Base-by-base conservation (phyloP, 2,329 filamentous ascomycete genomes). In the Curvularia spicifera region DNA sequence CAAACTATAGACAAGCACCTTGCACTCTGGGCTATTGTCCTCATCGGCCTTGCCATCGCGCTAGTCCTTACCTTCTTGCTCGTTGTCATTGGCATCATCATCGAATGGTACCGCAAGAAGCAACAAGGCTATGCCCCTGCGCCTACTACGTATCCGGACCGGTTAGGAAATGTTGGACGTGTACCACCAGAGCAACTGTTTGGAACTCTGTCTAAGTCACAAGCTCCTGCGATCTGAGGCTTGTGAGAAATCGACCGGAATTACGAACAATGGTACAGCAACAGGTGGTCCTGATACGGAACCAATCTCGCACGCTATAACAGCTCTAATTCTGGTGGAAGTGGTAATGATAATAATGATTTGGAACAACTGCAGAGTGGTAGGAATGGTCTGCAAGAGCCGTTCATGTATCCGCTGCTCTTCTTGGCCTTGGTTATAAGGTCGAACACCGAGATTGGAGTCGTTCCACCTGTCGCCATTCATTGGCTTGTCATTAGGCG, bases 101-200 rank as follows among this genome's bases (percentile, higher is more conserved):
- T 93, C 56, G 91, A 95, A 78, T 87, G 91, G 60, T 82, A 89
- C 60, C 86, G 91, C 68, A 89, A 92, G 79, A 89, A 85, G 80
- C 85, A 87, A 48, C 90, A 94, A 73, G 91, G 92, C 49, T 96
- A 96, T 66, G 81, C 87, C 13, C 91, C 89, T n/a, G 91, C 91
- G 35, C 88, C 89, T 4, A 89, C 88, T 18, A 85, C 71, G 31
- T 79, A 77, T 56, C 67, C 70, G 26, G 80, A 82, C 56, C 79
- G 80, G 62, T 75, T 77, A 52, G 76, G 74, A 61, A 83, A 84
- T 59, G 76, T 84, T 61, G 75, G 75, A 52, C 78, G 82, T 50
- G 75, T 85, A 43, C 83, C 82, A n/a, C 83, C 83, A 1, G 78
- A 80, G 61, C 71, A 77, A 46, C 64, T 78, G 6, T 76, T 78